Base-by-base conservation (phyloP, 768 basidiomycete species). In the Tylopilus intermedius region DNA sequence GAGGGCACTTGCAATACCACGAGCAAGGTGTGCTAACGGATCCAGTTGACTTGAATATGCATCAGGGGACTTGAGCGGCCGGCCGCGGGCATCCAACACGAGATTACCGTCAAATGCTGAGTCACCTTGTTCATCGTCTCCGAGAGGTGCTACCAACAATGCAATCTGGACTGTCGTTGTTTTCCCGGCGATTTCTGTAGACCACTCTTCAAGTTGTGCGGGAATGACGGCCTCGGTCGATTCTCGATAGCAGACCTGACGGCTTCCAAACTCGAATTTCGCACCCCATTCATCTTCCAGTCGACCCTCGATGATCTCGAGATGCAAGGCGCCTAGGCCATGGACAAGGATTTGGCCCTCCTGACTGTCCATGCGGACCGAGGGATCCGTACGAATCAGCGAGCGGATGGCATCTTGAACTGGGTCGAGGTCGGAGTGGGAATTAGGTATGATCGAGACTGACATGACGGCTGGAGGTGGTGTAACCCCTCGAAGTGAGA, bases 241-340 rank as follows among this genome's bases (percentile, higher is more conserved):
- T 67, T 93, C 91, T 15, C 90, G 81, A 70, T 88, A 93, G 69
- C 85, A 86, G 49, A 93, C 90, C 13, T 84, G 79, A 49, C 90
- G 81, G 51, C 70, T 73, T 5, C 91, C 90, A 58, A 92, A 79
- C 62, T 91, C 84, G 62, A 89, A 91, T 42, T 79, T 76, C 30
- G 74, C 88, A 30, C 80, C 77, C 86, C 87, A 94, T 68, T 93
- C 91, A 51, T 89, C 83, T 49, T 74, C 77, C 26, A 94, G 72
- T 40, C 92, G 79, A n/a, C 83, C 80, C 68, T 90, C 88, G 9
- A 92, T 77, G 50, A 94, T 92, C 67, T 94, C 91, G n/a, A 94
- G 78, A 63, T 94, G 91, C 11, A 94, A 76, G 29, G 87, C 81
- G 13, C 91, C 91, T 39, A 94, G 80, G 2, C 90, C 90, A 58